Evolutionary conservation across 2,329 filamentous ascomycete species (phyloP).

Genomic region (Penicillium aurantiogriseum): DNA sequence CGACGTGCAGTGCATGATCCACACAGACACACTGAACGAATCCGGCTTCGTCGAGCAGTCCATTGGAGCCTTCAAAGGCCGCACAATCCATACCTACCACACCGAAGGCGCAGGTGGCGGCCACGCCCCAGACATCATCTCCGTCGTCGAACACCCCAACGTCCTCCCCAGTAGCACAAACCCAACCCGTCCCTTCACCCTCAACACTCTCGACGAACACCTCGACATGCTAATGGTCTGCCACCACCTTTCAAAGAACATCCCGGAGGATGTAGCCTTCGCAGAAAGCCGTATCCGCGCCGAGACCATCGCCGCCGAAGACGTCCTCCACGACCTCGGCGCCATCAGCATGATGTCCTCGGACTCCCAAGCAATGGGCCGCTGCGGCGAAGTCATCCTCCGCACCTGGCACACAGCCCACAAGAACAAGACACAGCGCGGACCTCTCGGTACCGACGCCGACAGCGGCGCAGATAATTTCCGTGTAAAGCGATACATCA

Average conservation of each 20-base stretch:
- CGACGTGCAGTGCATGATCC: conserved; percentile 90
- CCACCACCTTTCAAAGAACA: conserved; percentile 88
- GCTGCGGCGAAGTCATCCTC: conserved; percentile 88
- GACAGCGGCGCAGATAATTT: conserved; percentile 83
- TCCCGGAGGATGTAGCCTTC: conserved; percentile 93
- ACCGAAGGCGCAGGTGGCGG: conserved; percentile 94
- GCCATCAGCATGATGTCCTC: conserved; percentile 98
- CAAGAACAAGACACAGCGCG: conserved; percentile 90
- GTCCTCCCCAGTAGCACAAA: conserved; percentile 90
- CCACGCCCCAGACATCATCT: conserved; percentile 94
- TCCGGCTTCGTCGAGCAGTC: conserved; percentile 96
- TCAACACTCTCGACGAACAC: conserved; percentile 92
- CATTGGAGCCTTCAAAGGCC: conserved; percentile 76
- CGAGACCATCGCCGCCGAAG: conserved; percentile 94
- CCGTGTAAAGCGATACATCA: conserved; percentile 86
- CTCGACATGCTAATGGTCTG: conserved; percentile 99
- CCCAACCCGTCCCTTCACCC: conserved; percentile 84
- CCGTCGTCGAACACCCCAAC: conserved; percentile 82
- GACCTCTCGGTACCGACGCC: conserved; percentile 71
- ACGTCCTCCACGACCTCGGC: conserved; percentile 90
- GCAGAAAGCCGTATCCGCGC: conserved; percentile 91
- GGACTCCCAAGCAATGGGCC: conserved; percentile 95
- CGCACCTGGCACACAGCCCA: conserved; percentile 96
- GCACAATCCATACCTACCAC: conserved; percentile 95
- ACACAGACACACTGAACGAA: conserved; percentile 95